Base-by-base conservation (phyloP, 176 grass and related monocot genomes). In the Rhipidocladum racemiflorum region DNA sequence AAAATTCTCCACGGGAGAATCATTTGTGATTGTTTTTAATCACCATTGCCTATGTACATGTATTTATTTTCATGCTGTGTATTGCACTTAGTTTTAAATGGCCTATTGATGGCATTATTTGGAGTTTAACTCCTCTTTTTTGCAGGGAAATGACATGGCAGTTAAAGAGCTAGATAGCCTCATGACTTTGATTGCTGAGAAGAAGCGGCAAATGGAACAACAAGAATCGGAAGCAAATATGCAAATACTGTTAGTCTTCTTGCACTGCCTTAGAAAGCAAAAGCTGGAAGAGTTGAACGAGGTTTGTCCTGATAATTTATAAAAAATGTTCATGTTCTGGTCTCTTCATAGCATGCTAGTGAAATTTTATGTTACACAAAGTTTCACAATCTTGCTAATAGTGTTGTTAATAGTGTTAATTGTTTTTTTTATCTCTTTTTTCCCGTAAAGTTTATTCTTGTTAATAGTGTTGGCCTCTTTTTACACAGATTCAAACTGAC, bases 181-280 rank as follows among this genome's bases (percentile, higher is more conserved):
- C 49, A 87, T 99, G 78, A 91, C 76, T 40, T 82, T 99, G 71
- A 94, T 99, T 81, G 35, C 89, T 74, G 97, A 99, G 42, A 99
- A 93, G 87, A 99, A 95, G 74, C 78, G 89, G 68, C 92, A 99
- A 87, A 95, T 99, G 87, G 97, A 95, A 81, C 97, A 93, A 48
- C 93, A 99, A 87, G 97, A 95, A 68, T 90, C 97, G 0, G 97
- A 99, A 83, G 93, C 93, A 63, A 99, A 99, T 82, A 99, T 95
- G 97, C 97, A 99, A 90, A 99, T 99, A 91, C 67, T 99, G 68
- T 86, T 91, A 27, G 91, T 93, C 51, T 99, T 99, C 80, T 87
- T 99, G 84, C 93, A 99, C 38, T 99, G 89, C 81, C 97, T 99
- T 76, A 93, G 93, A 88, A 96, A 99, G 75, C 93, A 96, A 87